phyloP scores from a whole-genome alignment of 768 basidiomycete genomes.

The Boletus rex-veris region DNA sequence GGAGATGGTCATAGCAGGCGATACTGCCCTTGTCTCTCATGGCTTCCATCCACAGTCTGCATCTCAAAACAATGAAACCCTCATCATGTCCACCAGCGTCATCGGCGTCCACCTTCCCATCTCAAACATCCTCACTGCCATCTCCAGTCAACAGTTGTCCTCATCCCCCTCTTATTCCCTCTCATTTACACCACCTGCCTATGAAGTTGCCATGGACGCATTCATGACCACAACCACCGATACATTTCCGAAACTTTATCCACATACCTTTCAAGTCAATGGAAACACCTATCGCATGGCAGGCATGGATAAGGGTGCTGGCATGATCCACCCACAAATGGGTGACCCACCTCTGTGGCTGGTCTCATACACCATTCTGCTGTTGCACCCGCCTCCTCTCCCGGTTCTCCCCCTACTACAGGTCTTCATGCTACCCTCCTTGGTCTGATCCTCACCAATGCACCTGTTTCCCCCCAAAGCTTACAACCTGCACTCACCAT shows the following conservation, averaged over 20 bases:
- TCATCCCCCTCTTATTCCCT: conserved; percentile 39
- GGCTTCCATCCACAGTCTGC: conserved; percentile 13
- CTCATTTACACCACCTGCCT: conserved; percentile 62
- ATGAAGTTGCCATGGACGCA: conserved; percentile 82
- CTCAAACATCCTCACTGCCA: conserved; percentile 68
- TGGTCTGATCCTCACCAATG: conserved; percentile 91
- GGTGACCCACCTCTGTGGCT: conserved; percentile 43
- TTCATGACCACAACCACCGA: conserved; percentile 99
- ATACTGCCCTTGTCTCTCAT: conserved; percentile 50
- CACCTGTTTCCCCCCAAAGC: conserved; percentile 72
- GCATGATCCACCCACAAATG: conserved; percentile 99
- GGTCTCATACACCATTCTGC: conserved; percentile 20
- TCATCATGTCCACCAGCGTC: conserved; percentile 98
- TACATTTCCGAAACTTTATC: conserved; percentile 94
- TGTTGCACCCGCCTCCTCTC: neutral
- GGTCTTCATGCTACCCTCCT: conserved; percentile 91
- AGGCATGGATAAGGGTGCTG: conserved; percentile 98
- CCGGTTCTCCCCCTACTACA: conserved; percentile 25
- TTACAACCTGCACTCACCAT: conserved; percentile 82
- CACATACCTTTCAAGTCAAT: conserved; percentile 66
- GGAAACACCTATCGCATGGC: conserved; percentile 78
- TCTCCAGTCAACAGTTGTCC: conserved; percentile 44
- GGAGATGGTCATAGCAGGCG: conserved; percentile 80
- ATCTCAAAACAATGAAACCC: conserved; percentile 46
- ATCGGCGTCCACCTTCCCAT: conserved; percentile 97